These are phyloP conservation scores for Penicillium griseofulvum DNA, from an alignment of 2,329 filamentous ascomycete genomes.

Conservation along the genomic window DNA sequence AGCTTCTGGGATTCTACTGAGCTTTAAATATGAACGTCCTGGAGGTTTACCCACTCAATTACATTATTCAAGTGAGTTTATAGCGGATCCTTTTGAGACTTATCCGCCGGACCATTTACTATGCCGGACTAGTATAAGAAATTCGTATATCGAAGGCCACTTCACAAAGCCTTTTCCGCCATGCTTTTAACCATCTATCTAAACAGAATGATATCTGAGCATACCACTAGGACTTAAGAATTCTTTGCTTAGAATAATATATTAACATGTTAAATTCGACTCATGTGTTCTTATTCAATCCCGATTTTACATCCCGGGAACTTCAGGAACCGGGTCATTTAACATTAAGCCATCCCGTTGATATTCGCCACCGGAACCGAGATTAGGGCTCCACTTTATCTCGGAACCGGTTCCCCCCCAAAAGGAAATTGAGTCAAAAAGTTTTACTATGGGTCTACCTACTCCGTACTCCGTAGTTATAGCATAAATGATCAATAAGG, in stretches of 20 bases:
- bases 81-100: background rate
- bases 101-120: background rate
- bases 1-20: background rate
- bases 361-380: conserved; percentile 10
- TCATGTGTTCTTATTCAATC: no score
- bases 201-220: no score
- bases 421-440: no score
- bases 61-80: background rate
- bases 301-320: background rate
- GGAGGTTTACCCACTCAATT: background rate
- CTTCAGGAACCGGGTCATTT: background rate
- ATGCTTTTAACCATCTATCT: no score
- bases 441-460: no score
- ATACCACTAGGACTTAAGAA: no score
- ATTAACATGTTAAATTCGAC: no score
- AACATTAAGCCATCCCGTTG: background rate
- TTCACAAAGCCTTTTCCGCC: no score
- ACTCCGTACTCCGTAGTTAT: no score
- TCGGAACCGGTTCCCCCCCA: conserved; percentile 4
- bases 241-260: no score
- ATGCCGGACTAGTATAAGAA: no score
- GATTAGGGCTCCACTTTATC: background rate
- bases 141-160: no score
- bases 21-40: background rate
- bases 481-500: background rate